These are phyloP conservation scores for Lecanoromycetidae sp. DNA, from an alignment of 2,329 filamentous ascomycete species.

Conservation along the genomic window DNA sequence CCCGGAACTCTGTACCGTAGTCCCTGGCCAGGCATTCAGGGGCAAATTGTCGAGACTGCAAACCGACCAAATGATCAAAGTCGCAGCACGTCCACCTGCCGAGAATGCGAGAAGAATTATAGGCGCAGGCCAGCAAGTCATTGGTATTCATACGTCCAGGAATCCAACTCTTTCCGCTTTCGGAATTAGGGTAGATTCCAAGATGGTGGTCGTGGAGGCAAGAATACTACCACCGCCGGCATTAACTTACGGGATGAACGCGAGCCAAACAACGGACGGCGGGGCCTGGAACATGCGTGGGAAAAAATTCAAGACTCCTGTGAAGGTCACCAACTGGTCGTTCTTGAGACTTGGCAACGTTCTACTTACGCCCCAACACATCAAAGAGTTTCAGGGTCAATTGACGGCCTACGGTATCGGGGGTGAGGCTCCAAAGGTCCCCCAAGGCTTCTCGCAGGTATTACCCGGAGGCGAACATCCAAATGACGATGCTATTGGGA, in stretches of 20 bases:
- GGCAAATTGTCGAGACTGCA: slow-evolving; percentile 12
- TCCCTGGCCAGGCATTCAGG: slow-evolving; percentile 15
- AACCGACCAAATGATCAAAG: slow-evolving; percentile 15
- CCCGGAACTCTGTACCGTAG: slow-evolving; percentile 15
- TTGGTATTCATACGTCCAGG: not conserved
- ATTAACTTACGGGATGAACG: not conserved
- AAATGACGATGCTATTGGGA: slow-evolving; percentile 4
- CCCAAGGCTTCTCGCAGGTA: not conserved
- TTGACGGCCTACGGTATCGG: too few relatives aligned
- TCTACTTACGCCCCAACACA: not conserved
- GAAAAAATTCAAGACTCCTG: not conserved
- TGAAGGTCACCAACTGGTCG: slow-evolving; percentile 1
- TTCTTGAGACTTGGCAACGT: not conserved
- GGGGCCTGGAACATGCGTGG: slow-evolving; percentile 5
- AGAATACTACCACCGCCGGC: slow-evolving; percentile 14
- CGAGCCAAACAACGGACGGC: not conserved
- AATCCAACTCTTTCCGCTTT: slow-evolving; percentile 9
- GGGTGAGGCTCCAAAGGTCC: too few relatives aligned
- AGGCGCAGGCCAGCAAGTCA: not conserved
- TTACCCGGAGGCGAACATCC: not conserved
- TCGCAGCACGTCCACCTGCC: slow-evolving; percentile 14
- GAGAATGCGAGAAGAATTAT: slow-evolving; percentile 16
- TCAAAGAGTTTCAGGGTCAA: too few relatives aligned
- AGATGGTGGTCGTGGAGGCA: slow-evolving; percentile 18
- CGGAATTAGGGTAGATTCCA: slow-evolving; percentile 13